Percentiles rank a stretch among this genome's conserved stretches.
These are phyloP conservation scores for Voacanga thouarsii DNA, from an alignment of 257 asterid species.

Conservation along the genomic window DNA sequence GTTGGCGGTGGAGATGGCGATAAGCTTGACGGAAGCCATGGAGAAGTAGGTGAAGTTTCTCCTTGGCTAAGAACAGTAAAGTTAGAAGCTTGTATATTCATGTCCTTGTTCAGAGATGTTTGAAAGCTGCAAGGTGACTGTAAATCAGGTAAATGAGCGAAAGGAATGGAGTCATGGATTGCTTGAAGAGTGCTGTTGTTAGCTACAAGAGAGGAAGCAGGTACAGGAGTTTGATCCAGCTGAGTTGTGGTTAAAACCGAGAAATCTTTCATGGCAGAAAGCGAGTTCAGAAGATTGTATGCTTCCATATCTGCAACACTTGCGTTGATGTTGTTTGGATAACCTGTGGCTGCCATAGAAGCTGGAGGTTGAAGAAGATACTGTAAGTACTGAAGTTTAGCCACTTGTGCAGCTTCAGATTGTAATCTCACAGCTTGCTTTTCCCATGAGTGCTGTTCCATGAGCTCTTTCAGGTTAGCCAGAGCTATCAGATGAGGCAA, in stretches of 20 bases:
- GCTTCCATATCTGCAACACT: constrained; percentile 26
- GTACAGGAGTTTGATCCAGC: constrained; percentile 17
- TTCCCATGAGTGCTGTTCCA: constrained; percentile 60
- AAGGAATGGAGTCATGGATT: constrained; percentile 36
- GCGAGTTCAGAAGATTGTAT: constrained; percentile 31
- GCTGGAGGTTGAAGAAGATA: constrained; percentile 41
- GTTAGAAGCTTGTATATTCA: constrained; percentile 20
- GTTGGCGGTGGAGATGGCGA: constrained; percentile 26
- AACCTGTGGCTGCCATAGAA: constrained; percentile 3
- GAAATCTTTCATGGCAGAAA: constrained; percentile 17
- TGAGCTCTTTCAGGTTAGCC: constrained; percentile 54
- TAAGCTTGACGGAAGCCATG: constrained; percentile 28
- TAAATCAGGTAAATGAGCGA: constrained; percentile 58
- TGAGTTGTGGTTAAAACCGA: constrained; percentile 20
- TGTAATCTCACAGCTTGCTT: constrained; percentile 60
- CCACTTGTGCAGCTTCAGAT: constrained; percentile 53
- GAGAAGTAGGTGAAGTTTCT: constrained; percentile 34
- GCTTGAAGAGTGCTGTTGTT: constrained; percentile 13
- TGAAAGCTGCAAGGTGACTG: constrained; percentile 31
- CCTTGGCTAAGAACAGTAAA: constrained; percentile 21
- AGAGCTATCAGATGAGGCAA: constrained; percentile 72
- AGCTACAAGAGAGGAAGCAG: constrained; percentile 19
- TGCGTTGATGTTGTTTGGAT: constrained; percentile 13
- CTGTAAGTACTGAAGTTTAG: constrained; percentile 57
- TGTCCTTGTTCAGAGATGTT: constrained; percentile 14